phyloP scores from a whole-genome alignment of 2,329 filamentous ascomycete genomes.

The Ceratocystis huliohia region DNA sequence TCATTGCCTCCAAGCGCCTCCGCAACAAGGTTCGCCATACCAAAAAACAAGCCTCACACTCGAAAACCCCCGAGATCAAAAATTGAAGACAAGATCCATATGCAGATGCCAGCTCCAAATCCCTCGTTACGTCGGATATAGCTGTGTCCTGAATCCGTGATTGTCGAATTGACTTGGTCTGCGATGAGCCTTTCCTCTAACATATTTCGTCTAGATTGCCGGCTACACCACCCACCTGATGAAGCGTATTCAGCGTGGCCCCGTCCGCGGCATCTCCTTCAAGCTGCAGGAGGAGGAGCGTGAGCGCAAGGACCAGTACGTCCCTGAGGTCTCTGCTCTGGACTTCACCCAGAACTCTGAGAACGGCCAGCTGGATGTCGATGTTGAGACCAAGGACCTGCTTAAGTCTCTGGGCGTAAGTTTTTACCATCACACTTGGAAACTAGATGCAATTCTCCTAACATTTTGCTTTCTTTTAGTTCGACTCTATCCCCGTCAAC shows the following conservation, averaged over 20 bases:
- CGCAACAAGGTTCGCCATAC: slow-evolving; percentile 73
- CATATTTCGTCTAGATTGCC: slow-evolving; percentile 53
- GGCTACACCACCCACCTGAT: slow-evolving; percentile 98
- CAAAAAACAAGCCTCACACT: neutral
- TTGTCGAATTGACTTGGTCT: slow-evolving; percentile 13
- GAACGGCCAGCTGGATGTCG: slow-evolving; percentile 85
- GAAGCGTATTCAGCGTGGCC: slow-evolving; percentile 99
- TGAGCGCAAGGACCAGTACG: slow-evolving; percentile 99
- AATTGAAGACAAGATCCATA: neutral
- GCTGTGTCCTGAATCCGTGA: neutral
- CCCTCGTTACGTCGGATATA: neutral
- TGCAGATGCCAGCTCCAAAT: neutral
- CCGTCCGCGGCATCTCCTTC: slow-evolving; percentile 99
- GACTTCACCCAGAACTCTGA: slow-evolving; percentile 95
- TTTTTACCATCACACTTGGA: slow-evolving; percentile 28
- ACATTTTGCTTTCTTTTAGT: slow-evolving; percentile 42
- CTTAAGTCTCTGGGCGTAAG: slow-evolving; percentile 97
- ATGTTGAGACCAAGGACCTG: slow-evolving; percentile 96
- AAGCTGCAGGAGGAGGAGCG: slow-evolving; percentile 99
- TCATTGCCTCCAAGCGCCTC: slow-evolving; percentile 97
- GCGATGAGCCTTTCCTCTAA: slow-evolving; percentile 7
- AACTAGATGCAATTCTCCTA: neutral
- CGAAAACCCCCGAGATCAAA: neutral
- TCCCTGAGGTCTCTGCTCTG: slow-evolving; percentile 95
- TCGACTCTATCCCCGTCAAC: slow-evolving; percentile 95